Base-by-base conservation (phyloP, 768 basidiomycete genomes). In the Pilatotrama ljubarskyi region DNA sequence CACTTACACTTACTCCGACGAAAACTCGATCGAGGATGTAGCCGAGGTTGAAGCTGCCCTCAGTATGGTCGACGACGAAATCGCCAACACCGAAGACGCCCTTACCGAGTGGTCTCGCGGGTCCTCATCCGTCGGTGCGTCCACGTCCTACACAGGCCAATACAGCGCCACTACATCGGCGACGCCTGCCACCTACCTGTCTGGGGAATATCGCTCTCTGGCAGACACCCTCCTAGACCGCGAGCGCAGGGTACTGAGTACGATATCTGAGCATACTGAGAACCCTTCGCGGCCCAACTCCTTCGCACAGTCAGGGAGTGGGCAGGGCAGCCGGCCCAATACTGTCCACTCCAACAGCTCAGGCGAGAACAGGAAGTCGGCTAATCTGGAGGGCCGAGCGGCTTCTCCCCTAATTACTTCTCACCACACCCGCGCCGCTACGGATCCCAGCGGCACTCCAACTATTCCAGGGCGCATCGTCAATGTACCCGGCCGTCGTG, bases 201-300 rank as follows among this genome's bases (percentile, higher is more conserved):
- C 68, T 43, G 66, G 56, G 47, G 54, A 60, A 41, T 61, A 65
- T 41, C 64, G 55, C 18, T 62, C 76, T 14, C 75, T 77, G 5
- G 74, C 80, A 7, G 77, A 78, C 58, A 79, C 78, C 11, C 47
- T 75, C 46, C 64, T 73, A 22, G 74, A 77, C 46, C 75, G 79
- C 14, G 77, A 77, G 44, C 82, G 84, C 10, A 73, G 77, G 24
- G 70, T 78, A 35, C 77, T 93, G 18, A 93, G 91, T 68, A 87
- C 82, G 2, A 93, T 93, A 59, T 83, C 90, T 3, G 91, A 93
- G 70, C 82, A 80, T 46, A 91, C 88, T 1, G 91, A 93, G 73
- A 84, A 88, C 32, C 73, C 75, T 0, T 81, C 88, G 0, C 84
- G 89, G 26, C 89, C 89, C 0, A 67, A 71, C 5, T 82, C 82